A percentile compares a stretch with the other conserved stretches of the same genome.
These are phyloP conservation scores for Zygoascus meyerae DNA, from an alignment of 1,139 yeast genomes.

Conservation along the genomic window DNA sequence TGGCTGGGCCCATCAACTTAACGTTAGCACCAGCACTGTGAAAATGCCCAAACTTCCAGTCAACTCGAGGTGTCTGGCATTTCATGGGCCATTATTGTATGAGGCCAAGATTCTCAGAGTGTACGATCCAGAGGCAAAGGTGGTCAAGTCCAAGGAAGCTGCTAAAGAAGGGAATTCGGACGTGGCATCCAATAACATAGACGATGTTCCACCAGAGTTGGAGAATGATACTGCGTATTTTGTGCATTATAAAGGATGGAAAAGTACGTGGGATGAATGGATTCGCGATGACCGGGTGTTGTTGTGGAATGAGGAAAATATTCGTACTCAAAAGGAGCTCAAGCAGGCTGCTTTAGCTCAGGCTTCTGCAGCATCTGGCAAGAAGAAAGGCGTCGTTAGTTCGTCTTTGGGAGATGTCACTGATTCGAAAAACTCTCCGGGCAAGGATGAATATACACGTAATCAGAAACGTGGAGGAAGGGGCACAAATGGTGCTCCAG, in stretches of 20 bases:
- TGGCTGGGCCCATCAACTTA: too few species aligned
- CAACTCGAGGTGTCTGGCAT: conserved; percentile 57
- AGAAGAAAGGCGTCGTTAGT: conserved; percentile 18
- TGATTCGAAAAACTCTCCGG: neutral
- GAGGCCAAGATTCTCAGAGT: conserved; percentile 75
- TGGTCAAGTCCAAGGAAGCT: conserved; percentile 30
- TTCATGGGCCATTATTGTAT: conserved; percentile 85
- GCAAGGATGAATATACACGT: conserved; percentile 9
- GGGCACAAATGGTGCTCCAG: conserved; percentile 3
- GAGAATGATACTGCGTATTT: conserved; percentile 45
- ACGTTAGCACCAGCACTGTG: neutral
- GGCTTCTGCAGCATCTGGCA: conserved; percentile 29
- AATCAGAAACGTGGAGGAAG: conserved; percentile 9
- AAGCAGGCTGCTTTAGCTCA: conserved; percentile 41
- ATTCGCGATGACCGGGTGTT: conserved; percentile 64
- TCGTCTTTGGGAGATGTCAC: neutral
- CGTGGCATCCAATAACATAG: conserved; percentile 23
- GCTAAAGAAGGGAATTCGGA: conserved; percentile 37
- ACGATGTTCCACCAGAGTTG: conserved; percentile 43
- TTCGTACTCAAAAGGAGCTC: conserved; percentile 58
- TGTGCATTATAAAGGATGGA: conserved; percentile 95
- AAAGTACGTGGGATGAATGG: conserved; percentile 97
- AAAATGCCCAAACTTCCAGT: conserved; percentile 6
- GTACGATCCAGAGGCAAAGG: conserved; percentile 49
- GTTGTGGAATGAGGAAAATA: conserved; percentile 63